Evolutionary conservation across 2,329 filamentous ascomycete genomes (phyloP).

Genomic region (Cladosporium sp.): DNA sequence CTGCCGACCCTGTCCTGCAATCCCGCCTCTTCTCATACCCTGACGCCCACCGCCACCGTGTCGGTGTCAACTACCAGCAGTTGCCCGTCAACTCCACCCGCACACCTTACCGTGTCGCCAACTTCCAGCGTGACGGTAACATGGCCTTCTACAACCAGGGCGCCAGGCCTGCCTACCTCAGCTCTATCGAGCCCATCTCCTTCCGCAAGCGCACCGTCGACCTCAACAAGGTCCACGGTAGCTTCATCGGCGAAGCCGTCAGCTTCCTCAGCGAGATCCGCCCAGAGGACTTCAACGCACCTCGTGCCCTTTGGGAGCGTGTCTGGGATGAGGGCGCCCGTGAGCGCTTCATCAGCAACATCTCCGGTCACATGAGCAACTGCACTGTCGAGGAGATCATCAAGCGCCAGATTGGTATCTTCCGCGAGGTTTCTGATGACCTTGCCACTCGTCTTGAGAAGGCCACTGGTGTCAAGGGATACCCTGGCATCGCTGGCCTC

Average conservation of each 20-base stretch:
- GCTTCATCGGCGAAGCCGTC: conserved; percentile 47
- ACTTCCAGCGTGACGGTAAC: conserved; percentile 68
- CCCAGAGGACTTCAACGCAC: conserved; percentile 53
- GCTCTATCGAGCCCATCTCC: conserved; percentile 49
- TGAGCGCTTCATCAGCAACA: conserved; percentile 57
- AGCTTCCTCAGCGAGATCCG: conserved; percentile 50
- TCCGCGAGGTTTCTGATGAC: conserved; percentile 58
- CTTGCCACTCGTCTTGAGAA: conserved; percentile 58
- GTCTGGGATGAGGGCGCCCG: conserved; percentile 57
- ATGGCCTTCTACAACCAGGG: conserved; percentile 68
- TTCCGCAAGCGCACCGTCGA: conserved; percentile 46
- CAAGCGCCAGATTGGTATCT: conserved; percentile 62
- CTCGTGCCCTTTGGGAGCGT: conserved; percentile 57
- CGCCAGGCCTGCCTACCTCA: conserved; percentile 54
- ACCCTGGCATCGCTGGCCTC: conserved; percentile 53
- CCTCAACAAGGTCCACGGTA: conserved; percentile 47
- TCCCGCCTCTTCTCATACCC: conserved; percentile 68
- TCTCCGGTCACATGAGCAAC: conserved; percentile 58
- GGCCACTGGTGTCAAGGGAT: conserved; percentile 58
- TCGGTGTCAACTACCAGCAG: conserved; percentile 58
- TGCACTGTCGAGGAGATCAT: conserved; percentile 58
- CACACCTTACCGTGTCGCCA: conserved; percentile 55
- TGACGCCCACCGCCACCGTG: conserved; percentile 58
- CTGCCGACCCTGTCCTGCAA: conserved; percentile 66
- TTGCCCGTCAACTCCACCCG: conserved; percentile 51